Evolutionary conservation across 345 rosid species (phyloP), one percentile per base, ranked within the genome.

Genomic region (Eucalyptus cloeziana): DNA sequence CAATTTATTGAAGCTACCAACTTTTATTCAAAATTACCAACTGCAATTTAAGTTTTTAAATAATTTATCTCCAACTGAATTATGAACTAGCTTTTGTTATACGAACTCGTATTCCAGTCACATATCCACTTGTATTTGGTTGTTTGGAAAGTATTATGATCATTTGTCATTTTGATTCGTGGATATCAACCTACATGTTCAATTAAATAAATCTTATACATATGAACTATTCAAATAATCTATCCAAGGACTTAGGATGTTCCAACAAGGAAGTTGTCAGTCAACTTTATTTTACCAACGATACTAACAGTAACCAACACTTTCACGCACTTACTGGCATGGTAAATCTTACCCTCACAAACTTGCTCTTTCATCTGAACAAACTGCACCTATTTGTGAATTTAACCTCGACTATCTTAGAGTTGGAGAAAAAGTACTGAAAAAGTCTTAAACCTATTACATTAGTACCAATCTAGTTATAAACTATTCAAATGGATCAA

Each of bases 351-450:
- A 6, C 2, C 8, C 21, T 50, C 54, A 50, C 54, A 50, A 50
- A 51, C 54, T 51, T 16, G 21, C 54, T 51, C 54, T 51, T 51
- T 51, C 54, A 51, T 51, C 16, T 51, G 54, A 24, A 56, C 62
- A 56, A 24, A 56, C 1, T 56, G 1, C 13, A 24, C 27, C 12
- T 24, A 56, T 56, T 56, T 56, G 30, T 24, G 62, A 56, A 56
- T 56, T 24, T 56, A 52, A 51, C 21, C 54, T 16, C 16, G 54
- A 16, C 21, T 51, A 51, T 16, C 1, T 50, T 50, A 6, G 54
- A 50, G 54, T 16, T 50, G 8, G 21, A 50, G 21, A 50, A 50
- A 50, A 50, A 50, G 1, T 16, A 50, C 1, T 0, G 0, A 6
- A 50, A 50, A 50, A 2, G 0, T 15, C 19, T 0, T 15, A 15